Conservation (phyloP, 345 rosid species). For the Bretschneidera sinensis region DNA sequence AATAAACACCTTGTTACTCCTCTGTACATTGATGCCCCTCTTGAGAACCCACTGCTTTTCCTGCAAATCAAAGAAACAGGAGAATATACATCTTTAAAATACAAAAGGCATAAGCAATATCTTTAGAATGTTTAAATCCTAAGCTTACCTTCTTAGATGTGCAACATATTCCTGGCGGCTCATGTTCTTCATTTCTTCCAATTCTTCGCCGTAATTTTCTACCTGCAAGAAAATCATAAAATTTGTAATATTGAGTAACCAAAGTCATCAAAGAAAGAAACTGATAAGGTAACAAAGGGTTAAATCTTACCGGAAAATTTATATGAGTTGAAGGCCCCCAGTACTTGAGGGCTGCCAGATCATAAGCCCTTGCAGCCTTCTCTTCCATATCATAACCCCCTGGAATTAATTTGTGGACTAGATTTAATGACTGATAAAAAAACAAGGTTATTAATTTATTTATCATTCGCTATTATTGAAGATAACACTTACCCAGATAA, state of each 20-base stretch:
- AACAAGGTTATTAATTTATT: neutral
- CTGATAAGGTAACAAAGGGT: neutral
- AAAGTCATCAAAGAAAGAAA: neutral
- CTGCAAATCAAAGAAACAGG: conserved; percentile 27
- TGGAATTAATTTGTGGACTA: conserved; percentile 18
- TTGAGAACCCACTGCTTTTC: conserved; percentile 81
- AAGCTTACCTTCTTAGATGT: conserved; percentile 55
- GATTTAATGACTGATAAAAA: neutral
- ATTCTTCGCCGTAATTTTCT: conserved; percentile 52
- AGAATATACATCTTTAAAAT: neutral
- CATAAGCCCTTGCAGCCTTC: conserved; percentile 80
- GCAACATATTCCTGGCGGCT: conserved; percentile 80
- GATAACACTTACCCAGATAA: conserved; percentile 58
- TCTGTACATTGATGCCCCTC: conserved; percentile 85
- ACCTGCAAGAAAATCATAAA: conserved; percentile 32
- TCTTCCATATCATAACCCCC: conserved; percentile 92
- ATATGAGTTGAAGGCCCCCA: conserved; percentile 84
- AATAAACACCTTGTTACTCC: conserved; percentile 66
- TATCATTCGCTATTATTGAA: neutral
- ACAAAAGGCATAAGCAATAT: too few relatives aligned
- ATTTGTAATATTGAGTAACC: neutral
- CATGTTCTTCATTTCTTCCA: conserved; percentile 79
- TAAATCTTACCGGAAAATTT: conserved; percentile 51
- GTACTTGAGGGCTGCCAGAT: conserved; percentile 81
- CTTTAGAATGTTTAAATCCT: too few relatives aligned